Conservation (phyloP, 2,329 filamentous ascomycete genomes). For the Aspergillus sp. region DNA sequence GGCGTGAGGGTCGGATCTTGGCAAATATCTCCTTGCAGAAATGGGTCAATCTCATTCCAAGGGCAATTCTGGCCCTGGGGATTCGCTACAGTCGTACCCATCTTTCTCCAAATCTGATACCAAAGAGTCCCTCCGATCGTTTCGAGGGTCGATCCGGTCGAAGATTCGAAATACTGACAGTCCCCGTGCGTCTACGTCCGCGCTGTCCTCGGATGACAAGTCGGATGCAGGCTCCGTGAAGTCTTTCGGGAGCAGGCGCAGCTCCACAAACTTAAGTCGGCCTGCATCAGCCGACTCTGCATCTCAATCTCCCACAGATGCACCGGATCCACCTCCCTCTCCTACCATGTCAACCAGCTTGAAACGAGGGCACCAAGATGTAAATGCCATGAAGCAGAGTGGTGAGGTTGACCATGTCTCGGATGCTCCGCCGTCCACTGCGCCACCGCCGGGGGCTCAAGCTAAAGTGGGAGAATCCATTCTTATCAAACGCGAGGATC, state of each 20-base stretch:
- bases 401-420: conserved; percentile 95
- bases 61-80: conserved; percentile 56
- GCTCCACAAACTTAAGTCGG: conserved; percentile 29
- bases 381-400: conserved; percentile 75
- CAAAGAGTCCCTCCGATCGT: conserved; percentile 84
- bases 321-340: conserved; percentile 71
- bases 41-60: conserved; percentile 56
- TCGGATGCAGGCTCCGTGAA: conserved; percentile 73
- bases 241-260: conserved; percentile 60
- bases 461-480: conserved; percentile 81
- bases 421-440: conserved; percentile 73
- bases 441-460: conserved; percentile 54
- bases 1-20: conserved; percentile 28
- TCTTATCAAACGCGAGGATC: conserved; percentile 74
- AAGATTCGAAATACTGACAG: conserved; percentile 79
- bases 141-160: conserved; percentile 76
- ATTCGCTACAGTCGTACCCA: conserved; percentile 78
- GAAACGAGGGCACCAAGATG: conserved; percentile 71
- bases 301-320: conserved; percentile 44
- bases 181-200: conserved; percentile 71
- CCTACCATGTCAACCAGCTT: conserved; percentile 77
- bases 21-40: conserved; percentile 35
- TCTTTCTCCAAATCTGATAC: conserved; percentile 92
- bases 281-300: conserved; percentile 49
- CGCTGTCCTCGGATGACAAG: conserved; percentile 66